A percentile compares a stretch with the other conserved stretches of the same genome.
Conservation (phyloP, 768 basidiomycete species). For the Lactarius pseudohatsudake region DNA sequence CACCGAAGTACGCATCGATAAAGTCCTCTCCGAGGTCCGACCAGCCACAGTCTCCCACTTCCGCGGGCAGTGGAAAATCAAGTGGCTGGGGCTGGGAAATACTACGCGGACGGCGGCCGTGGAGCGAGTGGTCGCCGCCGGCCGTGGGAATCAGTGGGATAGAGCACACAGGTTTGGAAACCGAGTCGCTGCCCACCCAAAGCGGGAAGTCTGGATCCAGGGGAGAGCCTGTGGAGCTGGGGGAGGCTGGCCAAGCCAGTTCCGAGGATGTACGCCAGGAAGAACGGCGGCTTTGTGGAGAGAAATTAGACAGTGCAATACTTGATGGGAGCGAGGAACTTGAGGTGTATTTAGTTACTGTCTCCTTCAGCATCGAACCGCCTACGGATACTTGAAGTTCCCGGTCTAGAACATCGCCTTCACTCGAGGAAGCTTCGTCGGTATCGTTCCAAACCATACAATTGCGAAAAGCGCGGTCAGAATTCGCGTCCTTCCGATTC, state of each 20-base stretch:
- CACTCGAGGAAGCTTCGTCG: constrained; percentile 17
- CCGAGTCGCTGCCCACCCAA: background rate
- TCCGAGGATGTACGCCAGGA: constrained; percentile 33
- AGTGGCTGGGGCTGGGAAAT: constrained; percentile 26
- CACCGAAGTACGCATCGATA: constrained; percentile 45
- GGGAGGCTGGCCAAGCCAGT: constrained; percentile 23
- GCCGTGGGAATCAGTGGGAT: background rate
- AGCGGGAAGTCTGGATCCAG: constrained; percentile 28
- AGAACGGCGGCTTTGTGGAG: constrained; percentile 31
- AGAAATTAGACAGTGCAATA: constrained; percentile 30
- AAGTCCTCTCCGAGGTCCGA: constrained; percentile 36
- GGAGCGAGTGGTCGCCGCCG: background rate
- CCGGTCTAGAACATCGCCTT: constrained; percentile 18
- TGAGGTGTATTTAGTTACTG: constrained; percentile 5
- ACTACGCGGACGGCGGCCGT: constrained; percentile 18
- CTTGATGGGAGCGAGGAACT: constrained; percentile 31
- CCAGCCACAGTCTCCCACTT: constrained; percentile 32
- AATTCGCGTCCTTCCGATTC: constrained; percentile 29
- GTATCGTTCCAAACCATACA: constrained; percentile 30
- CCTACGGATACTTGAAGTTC: constrained; percentile 17
- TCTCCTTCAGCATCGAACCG: constrained; percentile 8
- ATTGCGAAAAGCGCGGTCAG: constrained; percentile 33
- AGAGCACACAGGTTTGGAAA: background rate
- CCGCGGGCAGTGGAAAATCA: constrained; percentile 29
- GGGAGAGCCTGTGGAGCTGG: constrained; percentile 18